Conservation (phyloP, 768 basidiomycete genomes). For the Rhodotorula sphaerocarpa region DNA sequence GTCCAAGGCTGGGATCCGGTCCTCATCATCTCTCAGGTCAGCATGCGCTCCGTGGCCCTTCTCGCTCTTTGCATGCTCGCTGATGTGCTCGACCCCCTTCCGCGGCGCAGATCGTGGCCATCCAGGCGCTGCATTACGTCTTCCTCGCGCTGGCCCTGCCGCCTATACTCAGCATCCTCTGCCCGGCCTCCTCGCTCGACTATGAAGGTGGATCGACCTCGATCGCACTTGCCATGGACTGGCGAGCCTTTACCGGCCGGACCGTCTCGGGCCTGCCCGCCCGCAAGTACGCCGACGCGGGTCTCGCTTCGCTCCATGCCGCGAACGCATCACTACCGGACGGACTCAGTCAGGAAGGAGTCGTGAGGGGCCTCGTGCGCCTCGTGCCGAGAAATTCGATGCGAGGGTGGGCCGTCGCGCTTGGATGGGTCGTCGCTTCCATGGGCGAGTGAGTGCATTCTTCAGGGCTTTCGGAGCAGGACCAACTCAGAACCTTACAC, state of each 20-base stretch:
- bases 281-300: slow-evolving; percentile 50
- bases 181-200: slow-evolving; percentile 39
- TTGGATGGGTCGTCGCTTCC: slow-evolving; percentile 75
- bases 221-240: slow-evolving; percentile 85
- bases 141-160: slow-evolving; percentile 75
- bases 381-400: slow-evolving; percentile 52
- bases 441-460: slow-evolving; percentile 65
- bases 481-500: no score
- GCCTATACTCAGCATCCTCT: slow-evolving; percentile 61
- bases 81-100: not conserved
- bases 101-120: slow-evolving; percentile 65
- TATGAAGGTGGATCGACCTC: slow-evolving; percentile 43
- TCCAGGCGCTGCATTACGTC: slow-evolving; percentile 90
- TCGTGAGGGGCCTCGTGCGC: slow-evolving; percentile 15
- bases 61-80: not conserved
- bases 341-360: not conserved
- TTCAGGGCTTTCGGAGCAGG: not conserved
- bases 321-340: slow-evolving; percentile 39
- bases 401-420: slow-evolving; percentile 83
- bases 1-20: slow-evolving; percentile 76
- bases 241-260: slow-evolving; percentile 89
- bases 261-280: slow-evolving; percentile 63
- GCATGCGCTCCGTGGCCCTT: slow-evolving; percentile 35
- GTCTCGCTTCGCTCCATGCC: slow-evolving; percentile 72
- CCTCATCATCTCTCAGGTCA: slow-evolving; percentile 73